Base-by-base conservation (phyloP, 345 rosid genomes). In the Eucalyptus shirleyi region DNA sequence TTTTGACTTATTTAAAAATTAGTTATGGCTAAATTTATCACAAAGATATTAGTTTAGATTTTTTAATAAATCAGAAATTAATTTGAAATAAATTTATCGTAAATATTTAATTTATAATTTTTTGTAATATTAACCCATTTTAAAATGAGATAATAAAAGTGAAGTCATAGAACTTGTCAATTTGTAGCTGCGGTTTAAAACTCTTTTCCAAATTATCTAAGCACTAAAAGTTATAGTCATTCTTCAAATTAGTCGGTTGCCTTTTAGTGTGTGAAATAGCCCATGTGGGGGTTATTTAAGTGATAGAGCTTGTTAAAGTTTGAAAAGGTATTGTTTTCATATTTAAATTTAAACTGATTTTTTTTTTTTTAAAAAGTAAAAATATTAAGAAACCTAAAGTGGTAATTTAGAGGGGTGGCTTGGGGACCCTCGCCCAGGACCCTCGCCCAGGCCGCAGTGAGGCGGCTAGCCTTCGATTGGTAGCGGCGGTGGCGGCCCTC, bases 41-140 rank as follows among this genome's bases (percentile, higher is more conserved):
- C 1, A 11, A 1, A 9, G 10, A 5, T 59, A 56, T 1, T 12
- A 24, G 0, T 12, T 59, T 59, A 28, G 7, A 28, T 1, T 26
- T 24, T 11, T 24, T 56, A 5, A 56, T 24, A 53, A 18, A 3
- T 1, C 3, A 11, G 1, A 24, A 59, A 24, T 59, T 24, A 24
- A 59, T 59, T 24, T 5, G 2, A 59, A 2, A 24, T 24, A 24
- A 59, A 24, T 23, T 59, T 59, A 0, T 59, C 3, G 1, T 10
- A 24, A 26, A 5, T 24, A 26, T 59, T 0, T 1, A 0, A 59
- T 59, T 24, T 59, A 11, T 53, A 56, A 5, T 4, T 56, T 56
- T 56, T 9, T 24, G 14, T 56, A 3, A 24, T 24, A 23, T 56
- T 23, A 9, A 56, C 6, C 6, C 30, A 56, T 26, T 60, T 60